Conservation (phyloP, 2,329 filamentous ascomycete species). For the Aurifilum marmelostoma region DNA sequence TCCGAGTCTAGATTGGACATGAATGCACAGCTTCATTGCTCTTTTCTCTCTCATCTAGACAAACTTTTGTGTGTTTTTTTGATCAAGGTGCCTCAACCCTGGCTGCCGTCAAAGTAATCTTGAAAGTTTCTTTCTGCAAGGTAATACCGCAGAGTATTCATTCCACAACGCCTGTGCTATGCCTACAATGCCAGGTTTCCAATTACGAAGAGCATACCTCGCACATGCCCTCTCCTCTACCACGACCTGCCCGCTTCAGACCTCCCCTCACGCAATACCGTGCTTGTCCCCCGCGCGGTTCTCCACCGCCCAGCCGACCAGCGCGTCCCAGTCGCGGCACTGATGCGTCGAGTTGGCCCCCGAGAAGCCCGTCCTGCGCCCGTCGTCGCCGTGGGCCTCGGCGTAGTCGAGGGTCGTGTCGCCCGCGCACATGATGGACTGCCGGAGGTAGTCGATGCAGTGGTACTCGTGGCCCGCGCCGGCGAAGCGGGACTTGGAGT, state of each 20-base stretch:
- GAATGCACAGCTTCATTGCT: neutral
- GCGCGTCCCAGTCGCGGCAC: constrained; percentile 24
- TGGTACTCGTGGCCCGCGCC: constrained; percentile 27
- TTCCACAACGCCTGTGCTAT: no score
- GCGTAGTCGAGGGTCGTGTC: constrained; percentile 28
- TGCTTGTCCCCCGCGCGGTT: constrained; percentile 25
- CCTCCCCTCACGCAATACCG: constrained; percentile 19
- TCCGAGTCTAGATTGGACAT: neutral
- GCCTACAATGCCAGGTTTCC: no score
- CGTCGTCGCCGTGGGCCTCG: constrained; percentile 21
- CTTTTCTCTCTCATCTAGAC: neutral
- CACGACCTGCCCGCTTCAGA: no score
- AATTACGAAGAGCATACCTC: no score
- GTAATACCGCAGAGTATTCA: no score
- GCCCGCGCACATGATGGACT: constrained; percentile 26
- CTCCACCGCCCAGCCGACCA: constrained; percentile 25
- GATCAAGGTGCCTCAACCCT: neutral
- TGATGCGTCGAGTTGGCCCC: constrained; percentile 28
- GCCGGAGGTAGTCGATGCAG: constrained; percentile 29
- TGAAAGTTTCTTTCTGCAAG: no score
- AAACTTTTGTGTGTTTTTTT: neutral
- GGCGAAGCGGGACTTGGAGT: constrained; percentile 28
- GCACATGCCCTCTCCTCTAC: neutral
- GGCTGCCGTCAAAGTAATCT: neutral
- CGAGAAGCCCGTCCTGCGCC: constrained; percentile 23